Percentiles rank a stretch among this genome's conserved stretches.
Conservation (phyloP, 139 green algal species). For the Trebouxia sp. region DNA sequence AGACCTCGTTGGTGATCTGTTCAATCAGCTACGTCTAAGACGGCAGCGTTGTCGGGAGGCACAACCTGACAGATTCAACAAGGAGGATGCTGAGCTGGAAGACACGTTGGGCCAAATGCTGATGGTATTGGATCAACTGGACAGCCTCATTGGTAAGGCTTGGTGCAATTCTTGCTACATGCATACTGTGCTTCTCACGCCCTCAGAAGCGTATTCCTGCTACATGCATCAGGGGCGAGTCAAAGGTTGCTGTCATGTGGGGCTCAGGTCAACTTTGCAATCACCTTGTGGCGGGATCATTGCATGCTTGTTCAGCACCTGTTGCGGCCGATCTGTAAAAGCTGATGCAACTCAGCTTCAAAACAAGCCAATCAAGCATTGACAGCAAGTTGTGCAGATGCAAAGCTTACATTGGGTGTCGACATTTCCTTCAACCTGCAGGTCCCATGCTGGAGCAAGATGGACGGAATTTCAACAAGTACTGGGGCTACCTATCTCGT, state of each 20-base stretch:
- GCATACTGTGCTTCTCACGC: too few relatives aligned
- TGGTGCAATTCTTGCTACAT: too few relatives aligned
- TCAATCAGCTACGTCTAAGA: conserved; percentile 87
- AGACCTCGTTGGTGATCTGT: conserved; percentile 87
- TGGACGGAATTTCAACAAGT: conserved; percentile 83
- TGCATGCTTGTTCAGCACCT: too few relatives aligned
- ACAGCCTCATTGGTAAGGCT: conserved; percentile 72
- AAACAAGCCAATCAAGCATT: too few relatives aligned
- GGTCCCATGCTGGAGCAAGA: conserved; percentile 82
- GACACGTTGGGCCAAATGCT: conserved; percentile 84
- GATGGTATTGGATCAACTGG: conserved; percentile 84
- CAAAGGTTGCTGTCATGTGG: too few relatives aligned
- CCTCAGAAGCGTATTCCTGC: too few relatives aligned
- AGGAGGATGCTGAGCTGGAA: conserved; percentile 53
- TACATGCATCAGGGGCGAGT: too few relatives aligned
- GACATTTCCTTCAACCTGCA: background rate
- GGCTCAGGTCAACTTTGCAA: too few relatives aligned
- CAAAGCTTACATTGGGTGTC: background rate
- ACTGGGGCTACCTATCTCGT: conserved; percentile 90
- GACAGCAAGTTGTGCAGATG: too few relatives aligned
- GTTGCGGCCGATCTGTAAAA: too few relatives aligned
- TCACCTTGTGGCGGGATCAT: too few relatives aligned
- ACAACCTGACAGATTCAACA: background rate
- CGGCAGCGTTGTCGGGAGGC: conserved; percentile 38
- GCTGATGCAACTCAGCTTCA: too few relatives aligned